These are phyloP conservation scores for Omphalotus olearius DNA, from an alignment of 1,284 basidiomycete genomes.

Conservation along the genomic window DNA sequence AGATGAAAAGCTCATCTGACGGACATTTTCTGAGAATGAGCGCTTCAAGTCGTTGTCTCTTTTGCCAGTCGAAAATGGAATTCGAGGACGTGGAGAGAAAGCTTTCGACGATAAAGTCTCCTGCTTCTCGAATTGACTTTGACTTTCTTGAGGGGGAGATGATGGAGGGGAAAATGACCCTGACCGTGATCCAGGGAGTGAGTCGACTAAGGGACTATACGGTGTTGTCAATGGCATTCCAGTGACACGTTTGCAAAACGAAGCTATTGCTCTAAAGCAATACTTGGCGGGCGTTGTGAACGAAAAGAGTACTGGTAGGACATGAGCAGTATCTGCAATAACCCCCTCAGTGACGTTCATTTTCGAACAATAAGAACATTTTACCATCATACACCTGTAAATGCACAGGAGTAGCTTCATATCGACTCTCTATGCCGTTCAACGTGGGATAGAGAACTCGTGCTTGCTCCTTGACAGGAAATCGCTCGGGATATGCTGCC, in stretches of 20 bases:
- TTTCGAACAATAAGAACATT: conserved; percentile 11
- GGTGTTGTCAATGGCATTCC: conserved; percentile 31
- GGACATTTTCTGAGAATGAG: conserved; percentile 2
- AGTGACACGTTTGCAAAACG: conserved; percentile 62
- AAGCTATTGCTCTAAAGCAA: conserved; percentile 70
- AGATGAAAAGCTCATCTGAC: neutral
- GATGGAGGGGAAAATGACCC: neutral
- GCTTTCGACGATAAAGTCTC: neutral
- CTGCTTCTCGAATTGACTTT: neutral
- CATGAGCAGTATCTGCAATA: conserved; percentile 61
- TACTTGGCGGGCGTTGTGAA: conserved; percentile 82
- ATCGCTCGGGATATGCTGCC: conserved; percentile 80
- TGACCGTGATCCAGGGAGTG: neutral
- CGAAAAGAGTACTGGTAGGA: conserved; percentile 76
- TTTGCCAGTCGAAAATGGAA: too few species aligned
- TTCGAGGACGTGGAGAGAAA: neutral
- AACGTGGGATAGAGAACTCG: conserved; percentile 63
- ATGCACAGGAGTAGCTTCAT: conserved; percentile 83
- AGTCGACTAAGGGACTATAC: conserved; percentile 9
- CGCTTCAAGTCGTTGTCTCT: neutral
- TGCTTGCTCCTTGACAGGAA: conserved; percentile 60
- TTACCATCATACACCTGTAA: conserved; percentile 82
- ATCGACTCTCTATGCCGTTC: conserved; percentile 57
- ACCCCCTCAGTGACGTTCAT: neutral
- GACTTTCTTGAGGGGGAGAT: neutral